phyloP scores from a whole-genome alignment of 192 early-diverging fungal genomes.

The Backusella tuberculispora region DNA sequence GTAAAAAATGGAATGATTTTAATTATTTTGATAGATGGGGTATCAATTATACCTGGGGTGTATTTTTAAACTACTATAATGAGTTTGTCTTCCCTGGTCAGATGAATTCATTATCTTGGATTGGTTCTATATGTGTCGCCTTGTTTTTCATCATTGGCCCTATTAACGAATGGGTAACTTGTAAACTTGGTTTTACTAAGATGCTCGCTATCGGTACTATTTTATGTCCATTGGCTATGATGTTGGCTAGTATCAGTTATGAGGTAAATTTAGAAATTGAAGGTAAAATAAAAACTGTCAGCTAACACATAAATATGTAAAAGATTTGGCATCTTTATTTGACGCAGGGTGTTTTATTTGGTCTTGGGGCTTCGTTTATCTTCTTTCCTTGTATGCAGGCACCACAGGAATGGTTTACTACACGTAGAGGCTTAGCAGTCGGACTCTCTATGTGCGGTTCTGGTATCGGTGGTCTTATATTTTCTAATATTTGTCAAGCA shows the following conservation, averaged over 20 bases:
- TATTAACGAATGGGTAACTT: slow-evolving; percentile 4
- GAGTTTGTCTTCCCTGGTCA: slow-evolving; percentile 14
- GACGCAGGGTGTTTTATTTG: slow-evolving; percentile 51
- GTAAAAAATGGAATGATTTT: neutral
- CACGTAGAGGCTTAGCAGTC: slow-evolving; percentile 64
- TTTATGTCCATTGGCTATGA: slow-evolving; percentile 25
- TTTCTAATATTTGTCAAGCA: slow-evolving; percentile 21
- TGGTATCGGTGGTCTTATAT: slow-evolving; percentile 62
- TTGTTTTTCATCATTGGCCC: slow-evolving; percentile 22
- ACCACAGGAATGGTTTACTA: slow-evolving; percentile 68
- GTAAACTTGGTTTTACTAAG: slow-evolving; percentile 25
- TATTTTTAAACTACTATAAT: slow-evolving; percentile 31
- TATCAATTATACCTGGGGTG: slow-evolving; percentile 12
- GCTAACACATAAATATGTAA: neutral
- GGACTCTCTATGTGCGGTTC: slow-evolving; percentile 76
- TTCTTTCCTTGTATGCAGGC: slow-evolving; percentile 33
- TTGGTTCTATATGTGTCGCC: slow-evolving; percentile 27
- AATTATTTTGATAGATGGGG: slow-evolving; percentile 9
- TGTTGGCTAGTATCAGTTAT: slow-evolving; percentile 22
- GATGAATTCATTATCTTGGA: slow-evolving; percentile 32
- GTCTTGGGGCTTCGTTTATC: slow-evolving; percentile 38
- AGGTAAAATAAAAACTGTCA: neutral
- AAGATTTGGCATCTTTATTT: slow-evolving; percentile 49
- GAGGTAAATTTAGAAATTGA: slow-evolving; percentile 9
- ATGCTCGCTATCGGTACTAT: slow-evolving; percentile 26